Conservation (phyloP, 2,329 filamentous ascomycete species). For the Davidsoniella virescens region DNA sequence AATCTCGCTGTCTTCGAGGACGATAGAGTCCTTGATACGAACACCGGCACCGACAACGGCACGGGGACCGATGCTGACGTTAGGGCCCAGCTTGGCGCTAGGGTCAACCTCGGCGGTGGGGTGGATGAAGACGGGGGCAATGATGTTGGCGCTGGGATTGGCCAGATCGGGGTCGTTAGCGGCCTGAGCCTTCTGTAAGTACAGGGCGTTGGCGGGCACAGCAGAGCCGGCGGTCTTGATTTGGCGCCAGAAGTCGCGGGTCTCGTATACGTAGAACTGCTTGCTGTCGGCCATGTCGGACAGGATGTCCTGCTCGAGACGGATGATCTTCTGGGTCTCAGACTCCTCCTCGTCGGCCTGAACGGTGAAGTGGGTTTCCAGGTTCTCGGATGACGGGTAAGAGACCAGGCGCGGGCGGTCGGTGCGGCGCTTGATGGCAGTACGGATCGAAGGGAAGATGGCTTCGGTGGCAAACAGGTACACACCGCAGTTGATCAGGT, state of each 20-base stretch:
- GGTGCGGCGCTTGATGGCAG: slow-evolving; percentile 85
- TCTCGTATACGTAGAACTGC: slow-evolving; percentile 96
- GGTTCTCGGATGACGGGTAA: slow-evolving; percentile 92
- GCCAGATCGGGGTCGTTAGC: slow-evolving; percentile 57
- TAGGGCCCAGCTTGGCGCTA: slow-evolving; percentile 89
- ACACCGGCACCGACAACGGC: slow-evolving; percentile 71
- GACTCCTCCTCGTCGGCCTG: slow-evolving; percentile 57
- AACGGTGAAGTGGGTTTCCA: slow-evolving; percentile 48
- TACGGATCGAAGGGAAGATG: slow-evolving; percentile 91
- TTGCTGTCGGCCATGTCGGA: slow-evolving; percentile 92
- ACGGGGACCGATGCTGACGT: slow-evolving; percentile 90
- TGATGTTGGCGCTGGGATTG: slow-evolving; percentile 67
- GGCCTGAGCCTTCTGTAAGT: slow-evolving; percentile 75
- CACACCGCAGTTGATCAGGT: slow-evolving; percentile 97
- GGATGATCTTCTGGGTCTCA: slow-evolving; percentile 70
- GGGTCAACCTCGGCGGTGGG: slow-evolving; percentile 80
- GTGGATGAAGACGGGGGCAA: slow-evolving; percentile 90
- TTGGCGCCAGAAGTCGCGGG: slow-evolving; percentile 98
- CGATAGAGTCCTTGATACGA: slow-evolving; percentile 88
- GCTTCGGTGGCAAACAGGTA: slow-evolving; percentile 93
- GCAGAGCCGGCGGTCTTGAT: slow-evolving; percentile 98
- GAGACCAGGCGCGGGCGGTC: slow-evolving; percentile 80
- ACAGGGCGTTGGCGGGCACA: slow-evolving; percentile 89
- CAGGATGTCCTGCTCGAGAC: slow-evolving; percentile 92
- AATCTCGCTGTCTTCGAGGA: slow-evolving; percentile 87